Evolutionary conservation across 2,329 filamentous ascomycete genomes (phyloP).

Genomic region (Epichloe gansuensis): DNA sequence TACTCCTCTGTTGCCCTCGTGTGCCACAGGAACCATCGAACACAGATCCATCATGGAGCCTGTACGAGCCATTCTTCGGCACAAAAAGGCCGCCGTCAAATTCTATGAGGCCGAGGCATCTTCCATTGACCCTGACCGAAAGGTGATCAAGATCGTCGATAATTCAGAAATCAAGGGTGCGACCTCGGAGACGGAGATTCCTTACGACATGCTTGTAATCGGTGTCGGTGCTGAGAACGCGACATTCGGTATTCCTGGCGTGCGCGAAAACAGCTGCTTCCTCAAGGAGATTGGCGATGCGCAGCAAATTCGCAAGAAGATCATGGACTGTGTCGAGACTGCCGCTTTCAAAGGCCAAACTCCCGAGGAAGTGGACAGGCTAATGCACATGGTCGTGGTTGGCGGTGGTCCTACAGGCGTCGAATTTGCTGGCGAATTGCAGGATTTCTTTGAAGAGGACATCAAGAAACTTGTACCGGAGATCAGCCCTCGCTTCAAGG

Average conservation of each 20-base stretch:
- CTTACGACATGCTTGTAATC: conserved; percentile 96
- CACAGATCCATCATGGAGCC: conserved; percentile 99
- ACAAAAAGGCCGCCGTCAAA: conserved; percentile 86
- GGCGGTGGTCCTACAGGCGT: conserved; percentile 93
- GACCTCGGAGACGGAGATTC: conserved; percentile 71
- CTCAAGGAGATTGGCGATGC: conserved; percentile 96
- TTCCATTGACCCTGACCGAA: conserved; percentile 86
- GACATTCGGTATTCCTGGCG: conserved; percentile 94
- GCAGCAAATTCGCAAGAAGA: conserved; percentile 91
- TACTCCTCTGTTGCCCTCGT: conserved; percentile 92
- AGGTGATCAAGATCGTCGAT: conserved; percentile 79
- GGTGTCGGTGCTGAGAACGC: conserved; percentile 97
- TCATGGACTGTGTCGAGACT: conserved; percentile 99
- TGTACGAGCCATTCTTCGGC: conserved; percentile 85
- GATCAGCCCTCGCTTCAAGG: conserved; percentile 88
- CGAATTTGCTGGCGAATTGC: conserved; percentile 94
- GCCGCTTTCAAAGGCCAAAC: conserved; percentile 96
- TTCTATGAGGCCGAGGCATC: conserved; percentile 98
- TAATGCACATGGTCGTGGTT: conserved; percentile 95
- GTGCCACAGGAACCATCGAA: conserved; percentile 94
- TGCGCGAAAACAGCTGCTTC: conserved; percentile 92
- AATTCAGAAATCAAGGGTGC: conserved; percentile 86
- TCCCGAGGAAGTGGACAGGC: conserved; percentile 76
- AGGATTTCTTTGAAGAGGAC: conserved; percentile 98
- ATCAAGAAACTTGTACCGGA: conserved; percentile 97